Percentiles rank a stretch among this genome's conserved stretches.
Conservation (phyloP, 1,284 basidiomycete genomes). For the Irpex sp. region DNA sequence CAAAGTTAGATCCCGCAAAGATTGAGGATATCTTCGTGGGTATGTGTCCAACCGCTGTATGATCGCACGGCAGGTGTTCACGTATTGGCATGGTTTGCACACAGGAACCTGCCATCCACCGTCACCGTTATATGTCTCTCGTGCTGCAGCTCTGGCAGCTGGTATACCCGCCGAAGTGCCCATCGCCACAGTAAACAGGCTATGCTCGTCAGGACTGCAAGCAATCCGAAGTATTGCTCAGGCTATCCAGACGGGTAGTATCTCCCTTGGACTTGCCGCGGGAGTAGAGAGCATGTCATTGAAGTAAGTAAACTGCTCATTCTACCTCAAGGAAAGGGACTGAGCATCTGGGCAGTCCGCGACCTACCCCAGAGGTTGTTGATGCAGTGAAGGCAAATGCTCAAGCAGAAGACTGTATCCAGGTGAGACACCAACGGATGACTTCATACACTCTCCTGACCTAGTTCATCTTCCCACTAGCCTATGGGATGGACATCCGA, state of each 20-base stretch:
- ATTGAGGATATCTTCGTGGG: conserved; percentile 83
- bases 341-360: conserved; percentile 44
- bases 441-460: not conserved
- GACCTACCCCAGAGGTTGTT: conserved; percentile 74
- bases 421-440: conserved; percentile 39
- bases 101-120: conserved; percentile 83
- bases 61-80: not conserved
- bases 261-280: conserved; percentile 73
- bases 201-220: conserved; percentile 86
- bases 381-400: conserved; percentile 47
- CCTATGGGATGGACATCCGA: conserved; percentile 95
- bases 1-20: conserved; percentile 48
- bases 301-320: conserved; percentile 47
- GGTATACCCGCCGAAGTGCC: conserved; percentile 78
- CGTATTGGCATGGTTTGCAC: not conserved
- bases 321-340: not conserved
- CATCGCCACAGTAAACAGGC: conserved; percentile 69
- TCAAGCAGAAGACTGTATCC: conserved; percentile 71
- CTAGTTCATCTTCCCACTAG: conserved; percentile 32
- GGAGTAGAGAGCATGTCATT: conserved; percentile 85
- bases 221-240: conserved; percentile 80
- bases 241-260: conserved; percentile 67
- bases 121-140: conserved; percentile 74
- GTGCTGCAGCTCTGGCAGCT: conserved; percentile 78
- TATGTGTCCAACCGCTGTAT: conserved; percentile 27